Base-by-base conservation (phyloP, 2,329 filamentous ascomycete genomes). In the Laburnicola sp. region DNA sequence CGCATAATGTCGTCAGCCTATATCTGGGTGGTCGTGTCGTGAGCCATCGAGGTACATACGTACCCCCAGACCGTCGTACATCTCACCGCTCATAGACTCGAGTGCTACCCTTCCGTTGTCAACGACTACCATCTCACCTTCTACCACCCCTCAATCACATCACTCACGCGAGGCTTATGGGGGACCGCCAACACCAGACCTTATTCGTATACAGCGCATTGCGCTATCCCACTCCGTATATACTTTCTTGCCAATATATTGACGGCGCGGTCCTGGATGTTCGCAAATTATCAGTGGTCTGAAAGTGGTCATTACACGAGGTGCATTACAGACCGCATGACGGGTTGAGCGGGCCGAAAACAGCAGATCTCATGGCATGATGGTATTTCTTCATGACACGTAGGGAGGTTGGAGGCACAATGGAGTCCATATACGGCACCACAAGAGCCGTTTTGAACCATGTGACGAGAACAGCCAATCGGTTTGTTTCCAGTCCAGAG, bases 31-130 rank as follows among this genome's bases (percentile, higher is more conserved):
- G 43, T 52, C 48, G 54, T 60, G 53, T 50, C 51, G 50, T 55
- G 36, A 45, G 45, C 50, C 38, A 51, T 51, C 49, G 57, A 41
- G 54, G 52, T 60, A 58, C 51, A n/a, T n/a, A n/a, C n/a, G 45
- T 60, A 59, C 57, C 56, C 53, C 43, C 25, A 48, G 26, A 41
- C 30, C 31, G 59, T 63, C 25, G 51, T 54, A 67, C 59, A 57
- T 50, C 56, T 60, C 59, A 64, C 62, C 59, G 62, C 65, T 59
- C 58, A 45, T 45, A 50, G 45, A 40, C 50, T 48, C 43, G 42
- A 46, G 49, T 56, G 43, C 54, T 51, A 60, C 57, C 50, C 49
- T 44, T 52, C 25, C 42, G 25, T 49, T 50, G 42, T 36, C 39
- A 8, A 44, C 7, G 30, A 41, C 37, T 38, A 39, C 37, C 42